Base-by-base conservation (phyloP, 306 rosid genomes). In the Quercus glauca region DNA sequence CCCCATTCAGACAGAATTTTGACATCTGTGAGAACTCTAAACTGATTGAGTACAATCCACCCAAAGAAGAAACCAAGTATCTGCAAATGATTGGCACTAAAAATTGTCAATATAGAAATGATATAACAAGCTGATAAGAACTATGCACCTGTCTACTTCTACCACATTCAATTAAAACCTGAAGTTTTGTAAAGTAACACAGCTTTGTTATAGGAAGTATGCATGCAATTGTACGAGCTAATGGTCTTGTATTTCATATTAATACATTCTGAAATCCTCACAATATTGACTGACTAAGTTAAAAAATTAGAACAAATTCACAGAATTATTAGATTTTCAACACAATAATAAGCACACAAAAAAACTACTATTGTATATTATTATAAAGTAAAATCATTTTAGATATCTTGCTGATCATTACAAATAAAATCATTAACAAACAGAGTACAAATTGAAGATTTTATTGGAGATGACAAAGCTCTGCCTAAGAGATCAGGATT, bases 1-100 rank as follows among this genome's bases (percentile, higher is more conserved):
- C 99, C 99, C 97, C 98, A 93, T 81, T 95, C 99, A 52, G 99
- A 95, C 80, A 93, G 88, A 77, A 90, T 81, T 87, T 95, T 1
- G 7, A 33, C 37, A 33, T 33, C 1, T 33, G 37, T 5, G 37
- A 33, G 37, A 33, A 5, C 37, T 33, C 37, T 33, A 33, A 33
- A 5, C 37, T 33, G 37, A 33, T 33, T 1, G 37, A 33, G 37
- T 6, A 37, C 43, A 37, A 37, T 6, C 43, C 43, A 37, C 43
- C 10, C 9, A 35, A 35, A 37, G 43, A 37, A 37, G 10, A 37
- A 6, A 37, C 43, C 10, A 0, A 6, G 2, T 37, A 37, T 37
- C 43, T 37, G 2, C 86, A 86, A 85, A 77, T 63, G 79, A 83
- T 23, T 77, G 69, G 73, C 76, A 88, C 65, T 3, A 51, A 78